A percentile compares a stretch with the other conserved stretches of the same genome.
phyloP scores from a whole-genome alignment of 169 alveolate genomes.

The Amoebophrya sp. region DNA sequence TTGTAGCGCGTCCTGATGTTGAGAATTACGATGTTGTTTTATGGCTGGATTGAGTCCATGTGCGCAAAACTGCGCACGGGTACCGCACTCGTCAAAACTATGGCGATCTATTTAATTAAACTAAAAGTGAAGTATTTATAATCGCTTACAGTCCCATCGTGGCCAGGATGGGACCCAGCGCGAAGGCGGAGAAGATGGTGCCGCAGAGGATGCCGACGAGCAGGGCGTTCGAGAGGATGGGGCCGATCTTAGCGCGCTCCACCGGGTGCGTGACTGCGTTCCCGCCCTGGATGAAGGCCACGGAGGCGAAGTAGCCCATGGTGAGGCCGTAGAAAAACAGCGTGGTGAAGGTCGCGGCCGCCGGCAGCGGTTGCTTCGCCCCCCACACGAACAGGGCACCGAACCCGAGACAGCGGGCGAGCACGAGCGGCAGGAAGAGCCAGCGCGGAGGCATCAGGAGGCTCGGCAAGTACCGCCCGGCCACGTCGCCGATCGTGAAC shows the following conservation, averaged over 20 bases:
- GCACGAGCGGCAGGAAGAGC: background rate
- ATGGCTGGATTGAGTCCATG: too few relatives aligned
- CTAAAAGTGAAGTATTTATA: too few relatives aligned
- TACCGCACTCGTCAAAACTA: too few relatives aligned
- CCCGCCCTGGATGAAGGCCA: background rate
- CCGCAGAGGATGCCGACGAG: background rate
- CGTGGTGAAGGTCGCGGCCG: background rate
- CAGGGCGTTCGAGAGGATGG: background rate
- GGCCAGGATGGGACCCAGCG: too few relatives aligned
- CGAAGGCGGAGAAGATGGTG: background rate
- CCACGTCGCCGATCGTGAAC: background rate
- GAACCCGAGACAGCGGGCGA: background rate
- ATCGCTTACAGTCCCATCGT: too few relatives aligned
- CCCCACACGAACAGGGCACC: too few relatives aligned
- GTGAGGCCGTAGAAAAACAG: background rate
- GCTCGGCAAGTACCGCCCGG: background rate
- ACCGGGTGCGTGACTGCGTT: background rate
- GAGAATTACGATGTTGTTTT: too few relatives aligned
- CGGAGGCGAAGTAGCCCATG: background rate
- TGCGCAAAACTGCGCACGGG: too few relatives aligned
- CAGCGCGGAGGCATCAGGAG: background rate
- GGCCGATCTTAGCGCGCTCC: background rate
- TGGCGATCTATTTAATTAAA: too few relatives aligned
- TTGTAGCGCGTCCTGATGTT: too few relatives aligned
- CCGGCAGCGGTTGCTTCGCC: too few relatives aligned